Evolutionary conservation across 2,329 filamentous ascomycete genomes (phyloP).

Genomic region (Lasiodiplodia gonubiensis): DNA sequence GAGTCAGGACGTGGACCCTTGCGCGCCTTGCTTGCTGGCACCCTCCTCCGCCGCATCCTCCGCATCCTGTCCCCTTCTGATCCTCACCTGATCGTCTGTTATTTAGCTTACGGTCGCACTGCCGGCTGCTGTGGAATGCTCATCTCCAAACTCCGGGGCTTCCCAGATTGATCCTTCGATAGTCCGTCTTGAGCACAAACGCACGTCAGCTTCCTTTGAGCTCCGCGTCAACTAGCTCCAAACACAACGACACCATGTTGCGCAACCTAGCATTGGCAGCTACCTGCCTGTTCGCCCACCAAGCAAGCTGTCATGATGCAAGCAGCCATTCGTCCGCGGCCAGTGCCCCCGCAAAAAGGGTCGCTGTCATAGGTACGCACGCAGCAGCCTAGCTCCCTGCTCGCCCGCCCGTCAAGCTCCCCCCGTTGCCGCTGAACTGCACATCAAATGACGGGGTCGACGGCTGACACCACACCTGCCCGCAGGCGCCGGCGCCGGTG

Average conservation of each 20-base stretch:
- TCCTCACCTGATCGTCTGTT: neutral
- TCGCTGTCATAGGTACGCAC: conserved; percentile 46
- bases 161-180: neutral
- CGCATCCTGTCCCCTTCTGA: neutral
- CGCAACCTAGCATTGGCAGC: conserved; percentile 10
- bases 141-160: neutral
- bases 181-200: neutral
- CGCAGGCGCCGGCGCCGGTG: conserved; percentile 84
- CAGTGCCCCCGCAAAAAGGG: conserved; percentile 36
- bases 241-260: conserved; percentile 20
- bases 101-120: neutral
- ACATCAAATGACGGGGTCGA: neutral
- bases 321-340: neutral
- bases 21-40: conserved; percentile 13
- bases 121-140: conserved; percentile 4
- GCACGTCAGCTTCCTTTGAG: conserved; percentile 19
- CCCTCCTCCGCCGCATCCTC: conserved; percentile 13
- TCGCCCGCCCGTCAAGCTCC: neutral
- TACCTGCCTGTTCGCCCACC: conserved; percentile 2
- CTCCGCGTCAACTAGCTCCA: conserved; percentile 12
- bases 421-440: conserved; percentile 20
- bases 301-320: conserved; percentile 11
- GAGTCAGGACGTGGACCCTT: conserved; percentile 13
- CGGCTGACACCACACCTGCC: neutral
- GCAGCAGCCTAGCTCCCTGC: neutral